A percentile compares a stretch with the other conserved stretches of the same genome.
Evolutionary conservation across 2,329 filamentous ascomycete genomes (phyloP).

Genomic region (Verticillium klebahnii): DNA sequence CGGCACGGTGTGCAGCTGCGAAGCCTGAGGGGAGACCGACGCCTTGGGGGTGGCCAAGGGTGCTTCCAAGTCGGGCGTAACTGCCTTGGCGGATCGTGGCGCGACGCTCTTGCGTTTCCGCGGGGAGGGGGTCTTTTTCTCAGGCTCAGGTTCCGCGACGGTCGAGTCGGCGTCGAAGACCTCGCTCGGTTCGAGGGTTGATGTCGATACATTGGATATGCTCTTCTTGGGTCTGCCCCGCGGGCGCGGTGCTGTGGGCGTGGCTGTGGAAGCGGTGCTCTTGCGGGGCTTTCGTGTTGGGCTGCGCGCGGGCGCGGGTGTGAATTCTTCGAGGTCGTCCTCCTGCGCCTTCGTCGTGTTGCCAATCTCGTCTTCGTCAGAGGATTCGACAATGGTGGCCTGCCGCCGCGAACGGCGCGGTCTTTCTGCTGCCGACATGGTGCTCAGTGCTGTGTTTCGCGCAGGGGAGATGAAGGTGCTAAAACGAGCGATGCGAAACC

Average conservation of each 20-base stretch:
- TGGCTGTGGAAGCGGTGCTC: constrained; percentile 39
- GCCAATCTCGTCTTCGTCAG: constrained; percentile 61
- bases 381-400: constrained; percentile 74
- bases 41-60: constrained; percentile 43
- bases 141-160: constrained; percentile 21
- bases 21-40: constrained; percentile 52
- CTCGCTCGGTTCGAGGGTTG: constrained; percentile 29
- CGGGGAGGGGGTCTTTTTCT: constrained; percentile 38
- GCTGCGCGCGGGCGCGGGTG: constrained; percentile 61
- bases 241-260: constrained; percentile 21
- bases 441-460: background rate
- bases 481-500: background rate
- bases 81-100: constrained; percentile 33
- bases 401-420: constrained; percentile 58
- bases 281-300: constrained; percentile 33
- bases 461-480: constrained; percentile 4
- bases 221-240: constrained; percentile 39
- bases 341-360: constrained; percentile 50
- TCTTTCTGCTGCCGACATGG: constrained; percentile 13
- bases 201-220: constrained; percentile 30
- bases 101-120: constrained; percentile 62
- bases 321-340: constrained; percentile 72
- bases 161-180: constrained; percentile 26
- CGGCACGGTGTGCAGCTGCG: constrained; percentile 48
- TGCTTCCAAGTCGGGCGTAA: constrained; percentile 29